Conservation (phyloP, 164 flowering plant genomes). For the Aristolochia californica region DNA sequence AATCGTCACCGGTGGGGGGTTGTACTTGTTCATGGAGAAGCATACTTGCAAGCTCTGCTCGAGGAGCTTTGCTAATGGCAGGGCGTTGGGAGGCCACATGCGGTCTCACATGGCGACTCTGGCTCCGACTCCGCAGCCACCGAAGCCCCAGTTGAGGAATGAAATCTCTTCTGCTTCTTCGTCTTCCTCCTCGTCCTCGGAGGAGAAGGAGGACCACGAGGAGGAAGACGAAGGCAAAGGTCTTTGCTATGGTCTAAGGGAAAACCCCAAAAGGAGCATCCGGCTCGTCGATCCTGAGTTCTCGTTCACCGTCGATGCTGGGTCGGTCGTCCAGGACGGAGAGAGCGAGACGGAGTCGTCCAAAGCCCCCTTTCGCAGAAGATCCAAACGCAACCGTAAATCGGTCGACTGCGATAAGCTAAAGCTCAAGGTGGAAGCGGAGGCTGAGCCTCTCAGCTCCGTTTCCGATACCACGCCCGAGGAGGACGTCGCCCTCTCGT, state of each 20-base stretch:
- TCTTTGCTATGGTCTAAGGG: conserved; percentile 44
- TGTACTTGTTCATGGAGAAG: conserved; percentile 8
- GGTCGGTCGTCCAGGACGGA: conserved; percentile 43
- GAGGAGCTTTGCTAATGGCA: conserved; percentile 64
- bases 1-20: too few species aligned
- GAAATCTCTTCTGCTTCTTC: conserved; percentile 21
- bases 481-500: conserved; percentile 69
- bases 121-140: conserved; percentile 10
- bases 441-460: conserved; percentile 55
- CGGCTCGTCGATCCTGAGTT: conserved; percentile 48
- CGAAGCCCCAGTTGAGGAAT: conserved; percentile 15
- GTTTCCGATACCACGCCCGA: conserved; percentile 62
- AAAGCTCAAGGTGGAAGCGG: conserved; percentile 13
- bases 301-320: conserved; percentile 33
- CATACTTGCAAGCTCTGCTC: conserved; percentile 71
- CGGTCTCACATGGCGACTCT: conserved; percentile 61
- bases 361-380: conserved; percentile 22
- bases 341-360: conserved; percentile 81
- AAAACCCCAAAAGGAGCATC: conserved; percentile 58
- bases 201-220: conserved; percentile 22
- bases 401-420: conserved; percentile 8
- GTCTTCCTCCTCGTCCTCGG: conserved; percentile 13
- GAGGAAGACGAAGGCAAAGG: conserved; percentile 6
- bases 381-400: conserved; percentile 45
- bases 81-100: conserved; percentile 94